Evolutionary conservation across 306 rosid species (phyloP), one percentile per base, ranked within the genome.

Genomic region (Acmispon strigosus): DNA sequence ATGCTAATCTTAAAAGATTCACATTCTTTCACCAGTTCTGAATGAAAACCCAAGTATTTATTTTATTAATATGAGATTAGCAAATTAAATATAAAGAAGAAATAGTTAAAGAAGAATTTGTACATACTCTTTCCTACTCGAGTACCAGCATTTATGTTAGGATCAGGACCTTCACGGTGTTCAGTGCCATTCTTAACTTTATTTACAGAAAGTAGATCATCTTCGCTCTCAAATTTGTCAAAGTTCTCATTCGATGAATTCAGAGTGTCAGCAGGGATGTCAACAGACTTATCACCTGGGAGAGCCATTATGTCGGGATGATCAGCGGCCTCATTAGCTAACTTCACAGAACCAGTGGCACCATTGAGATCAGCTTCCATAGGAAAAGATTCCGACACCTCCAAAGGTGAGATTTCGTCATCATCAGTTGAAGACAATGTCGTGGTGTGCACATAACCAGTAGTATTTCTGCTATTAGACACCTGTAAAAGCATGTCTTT

Each of bases 61-160:
- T 49, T 60, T 66, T 47, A 60, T 27, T 11, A 53, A 49, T 16
- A 60, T 58, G 66, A 41, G 52, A 74, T 69, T 69, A 14, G 11
- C 34, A 58, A 8, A 42, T 76, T 70, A 60, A 61, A 62, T 65
- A 20, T 62, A 16, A 20, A 64, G 59, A 69, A 10, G 48, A 55
- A 22, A 64, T 27, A 39, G 18, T 27, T 34, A 44, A 36, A 66
- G 3, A 62, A 66, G 29, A 48, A 58, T 48, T 48, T 14, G 39
- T 50, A 71, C 85, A 70, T 82, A 92, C 98, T 92, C 69, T 82
- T 82, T 77, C 96, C 86, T 3, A 84, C 81, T 63, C 91, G 88
- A 78, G 85, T 77, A 56, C 79, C 66, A 69, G 73, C 68, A 75
- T 66, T 76, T 74, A 71, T 71, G 80, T 78, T 80, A 52, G 74